Percentiles rank a stretch among this genome's conserved stretches.
phyloP scores from a whole-genome alignment of 495 filamentous ascomycete genomes.

The Aspergillus conjunctus region DNA sequence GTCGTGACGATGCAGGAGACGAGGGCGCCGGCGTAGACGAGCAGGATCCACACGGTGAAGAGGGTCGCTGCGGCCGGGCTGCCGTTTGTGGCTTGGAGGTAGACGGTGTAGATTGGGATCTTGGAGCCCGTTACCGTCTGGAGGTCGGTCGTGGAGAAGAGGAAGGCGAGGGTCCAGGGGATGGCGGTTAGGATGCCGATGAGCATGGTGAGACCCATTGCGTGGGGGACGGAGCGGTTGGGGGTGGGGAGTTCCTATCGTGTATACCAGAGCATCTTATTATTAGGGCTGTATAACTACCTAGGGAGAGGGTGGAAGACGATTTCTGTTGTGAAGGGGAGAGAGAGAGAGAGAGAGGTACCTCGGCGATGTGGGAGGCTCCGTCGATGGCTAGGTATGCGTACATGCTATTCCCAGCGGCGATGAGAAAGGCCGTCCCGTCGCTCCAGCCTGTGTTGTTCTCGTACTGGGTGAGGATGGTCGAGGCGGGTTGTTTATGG shows the following conservation, averaged over 20 bases:
- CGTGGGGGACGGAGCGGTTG: constrained; percentile 24
- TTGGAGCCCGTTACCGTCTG: constrained; percentile 27
- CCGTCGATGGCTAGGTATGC: constrained; percentile 31
- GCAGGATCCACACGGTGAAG: constrained; percentile 19
- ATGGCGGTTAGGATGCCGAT: constrained; percentile 28
- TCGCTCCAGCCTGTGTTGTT: constrained; percentile 29
- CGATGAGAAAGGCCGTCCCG: constrained; percentile 34
- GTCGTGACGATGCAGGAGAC: constrained; percentile 18
- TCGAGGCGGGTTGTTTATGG: constrained; percentile 13
- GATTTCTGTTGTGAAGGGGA: too few relatives aligned
- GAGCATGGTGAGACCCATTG: constrained; percentile 25
- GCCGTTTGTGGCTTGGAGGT: constrained; percentile 30
- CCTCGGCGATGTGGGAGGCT: constrained; percentile 31
- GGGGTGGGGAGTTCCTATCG: constrained; percentile 29
- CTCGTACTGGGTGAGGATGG: constrained; percentile 23
- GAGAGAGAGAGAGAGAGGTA: constrained; percentile 2
- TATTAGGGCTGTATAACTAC: too few relatives aligned
- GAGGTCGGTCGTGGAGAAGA: constrained; percentile 33
- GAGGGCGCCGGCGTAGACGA: constrained; percentile 19
- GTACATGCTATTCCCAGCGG: constrained; percentile 28
- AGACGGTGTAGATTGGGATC: constrained; percentile 28
- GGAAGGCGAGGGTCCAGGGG: constrained; percentile 31
- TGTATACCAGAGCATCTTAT: not conserved
- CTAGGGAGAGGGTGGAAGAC: too few relatives aligned
- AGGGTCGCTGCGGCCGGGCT: constrained; percentile 25